Evolutionary conservation across 352 stramenopile genomes (phyloP).

Genomic region (Elongisporangium anandrum): DNA sequence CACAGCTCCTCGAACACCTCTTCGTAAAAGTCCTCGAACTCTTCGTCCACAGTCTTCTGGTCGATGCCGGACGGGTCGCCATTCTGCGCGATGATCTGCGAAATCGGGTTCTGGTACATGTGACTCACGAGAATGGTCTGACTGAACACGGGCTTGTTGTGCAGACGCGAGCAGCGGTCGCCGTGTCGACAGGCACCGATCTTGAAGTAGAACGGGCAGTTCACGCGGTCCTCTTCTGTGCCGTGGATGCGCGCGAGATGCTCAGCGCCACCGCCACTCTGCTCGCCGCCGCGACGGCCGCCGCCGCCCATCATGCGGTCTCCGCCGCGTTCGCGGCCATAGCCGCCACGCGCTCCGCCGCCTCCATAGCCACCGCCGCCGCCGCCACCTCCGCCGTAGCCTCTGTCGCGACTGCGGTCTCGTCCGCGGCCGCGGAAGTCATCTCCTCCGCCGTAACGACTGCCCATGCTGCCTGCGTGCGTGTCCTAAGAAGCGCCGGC

Average conservation of each 20-base stretch:
- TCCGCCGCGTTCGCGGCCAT: slow-evolving; percentile 41
- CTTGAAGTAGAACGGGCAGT: slow-evolving; percentile 99
- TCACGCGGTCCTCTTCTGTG: slow-evolving; percentile 96
- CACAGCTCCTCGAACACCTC: slow-evolving; percentile 98
- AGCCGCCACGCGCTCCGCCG: slow-evolving; percentile 28
- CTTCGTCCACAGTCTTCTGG: slow-evolving; percentile 91
- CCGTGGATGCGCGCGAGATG: slow-evolving; percentile 97
- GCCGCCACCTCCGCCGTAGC: slow-evolving; percentile 27
- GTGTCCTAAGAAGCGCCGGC: slow-evolving; percentile 2
- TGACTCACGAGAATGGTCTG: slow-evolving; percentile 98
- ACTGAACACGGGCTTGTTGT: slow-evolving; percentile 98
- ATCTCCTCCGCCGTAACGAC: slow-evolving; percentile 60
- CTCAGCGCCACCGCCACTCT: slow-evolving; percentile 86
- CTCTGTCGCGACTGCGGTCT: slow-evolving; percentile 70
- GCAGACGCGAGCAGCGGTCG: slow-evolving; percentile 96
- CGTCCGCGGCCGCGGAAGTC: slow-evolving; percentile 60
- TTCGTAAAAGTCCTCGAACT: slow-evolving; percentile 97
- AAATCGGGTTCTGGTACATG: slow-evolving; percentile 97
- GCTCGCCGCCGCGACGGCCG: slow-evolving; percentile 48
- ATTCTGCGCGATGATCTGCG: slow-evolving; percentile 86
- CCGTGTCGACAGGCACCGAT: slow-evolving; percentile 99
- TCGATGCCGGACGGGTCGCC: slow-evolving; percentile 81
- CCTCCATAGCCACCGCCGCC: slow-evolving; percentile 19
- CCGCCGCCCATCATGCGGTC: slow-evolving; percentile 37
- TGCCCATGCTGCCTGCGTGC: slow-evolving; percentile 30